Base-by-base conservation (phyloP, 2,329 filamentous ascomycete species). In the Verticillium tricorpus region DNA sequence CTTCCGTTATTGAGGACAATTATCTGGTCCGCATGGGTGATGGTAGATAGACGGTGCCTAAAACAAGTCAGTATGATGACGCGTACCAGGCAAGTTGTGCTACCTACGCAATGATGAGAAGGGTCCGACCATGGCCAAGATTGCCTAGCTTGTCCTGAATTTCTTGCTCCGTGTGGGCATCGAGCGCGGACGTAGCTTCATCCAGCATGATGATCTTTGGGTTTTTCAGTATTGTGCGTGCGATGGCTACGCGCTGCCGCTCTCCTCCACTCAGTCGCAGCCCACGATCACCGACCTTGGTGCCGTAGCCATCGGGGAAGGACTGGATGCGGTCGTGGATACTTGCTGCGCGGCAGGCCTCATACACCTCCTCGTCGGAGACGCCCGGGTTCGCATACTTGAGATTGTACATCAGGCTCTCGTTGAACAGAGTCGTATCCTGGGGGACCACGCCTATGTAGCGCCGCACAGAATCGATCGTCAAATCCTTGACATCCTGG, bases 371-470 rank as follows among this genome's bases (percentile, higher is more conserved):
- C 67, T 94, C 90, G 63, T 96, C 89, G 0, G 90, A 90, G 12
- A 90, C 92, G 32, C 84, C 76, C 54, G 91, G 91, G 66, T 94
- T 94, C 63, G 93, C 93, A 72, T 97, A 97, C 73, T 88, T 90
- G 64, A 97, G 80, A 72, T 97, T 97, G 78, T 96, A 97, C 92
- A 97, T 95, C 65, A 97, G 79, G 1, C 90, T 90, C 74, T 97
- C 93, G 73, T 97, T 97, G 83, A 97, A 97, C 55, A 97, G 81
- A 6, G 96, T 91, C 5, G 94, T 97, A 70, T 99, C 95, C 74
- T 99, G 95, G 1, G 95, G 95, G 7, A 99, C 95, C 54, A 99
- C 94, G 28, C 95, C 95, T 70, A 99, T 97, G 72, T 93, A 90
- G 63, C 86, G 85, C 67, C 95, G 88, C 61, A 99, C 82, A n/a